Conservation (phyloP, 2,329 filamentous ascomycete genomes). For the Botrytis paeoniae region DNA sequence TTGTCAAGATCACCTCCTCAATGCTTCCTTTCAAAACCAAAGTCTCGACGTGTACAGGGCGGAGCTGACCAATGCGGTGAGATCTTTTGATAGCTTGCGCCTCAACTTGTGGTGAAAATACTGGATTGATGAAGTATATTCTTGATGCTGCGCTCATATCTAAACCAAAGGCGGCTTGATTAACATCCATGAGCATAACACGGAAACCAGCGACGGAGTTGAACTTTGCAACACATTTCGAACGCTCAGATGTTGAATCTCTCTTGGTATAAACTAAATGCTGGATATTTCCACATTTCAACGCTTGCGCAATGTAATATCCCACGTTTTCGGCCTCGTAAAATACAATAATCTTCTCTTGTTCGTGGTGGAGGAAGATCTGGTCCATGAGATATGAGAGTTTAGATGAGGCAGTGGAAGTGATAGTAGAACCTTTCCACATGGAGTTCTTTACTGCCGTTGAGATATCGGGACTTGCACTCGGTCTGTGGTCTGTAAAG, state of each 20-base stretch:
- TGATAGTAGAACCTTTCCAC: conserved; percentile 36
- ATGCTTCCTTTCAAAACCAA: conserved; percentile 76
- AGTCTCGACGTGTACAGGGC: conserved; percentile 79
- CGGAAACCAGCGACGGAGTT: conserved; percentile 48
- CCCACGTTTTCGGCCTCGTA: conserved; percentile 87
- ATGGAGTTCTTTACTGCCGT: neutral
- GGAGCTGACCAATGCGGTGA: conserved; percentile 79
- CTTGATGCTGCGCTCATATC: conserved; percentile 80
- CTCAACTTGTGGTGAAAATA: conserved; percentile 80
- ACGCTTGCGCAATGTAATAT: conserved; percentile 77
- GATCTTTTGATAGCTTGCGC: conserved; percentile 90
- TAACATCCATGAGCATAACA: conserved; percentile 88
- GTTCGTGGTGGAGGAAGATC: conserved; percentile 62
- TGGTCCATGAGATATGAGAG: conserved; percentile 79
- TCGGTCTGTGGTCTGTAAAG: conserved; percentile 8
- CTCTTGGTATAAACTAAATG: conserved; percentile 67
- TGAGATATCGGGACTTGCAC: neutral
- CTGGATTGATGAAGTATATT: conserved; percentile 86
- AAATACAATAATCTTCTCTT: conserved; percentile 88
- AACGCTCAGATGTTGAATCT: conserved; percentile 58
- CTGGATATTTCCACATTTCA: conserved; percentile 67
- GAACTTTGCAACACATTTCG: conserved; percentile 76
- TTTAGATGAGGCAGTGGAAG: conserved; percentile 84
- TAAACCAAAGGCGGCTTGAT: conserved; percentile 81
- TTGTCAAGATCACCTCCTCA: conserved; percentile 69